Evolutionary conservation across 140 eudicot species (phyloP).

Genomic region (Flaveria floridana): DNA sequence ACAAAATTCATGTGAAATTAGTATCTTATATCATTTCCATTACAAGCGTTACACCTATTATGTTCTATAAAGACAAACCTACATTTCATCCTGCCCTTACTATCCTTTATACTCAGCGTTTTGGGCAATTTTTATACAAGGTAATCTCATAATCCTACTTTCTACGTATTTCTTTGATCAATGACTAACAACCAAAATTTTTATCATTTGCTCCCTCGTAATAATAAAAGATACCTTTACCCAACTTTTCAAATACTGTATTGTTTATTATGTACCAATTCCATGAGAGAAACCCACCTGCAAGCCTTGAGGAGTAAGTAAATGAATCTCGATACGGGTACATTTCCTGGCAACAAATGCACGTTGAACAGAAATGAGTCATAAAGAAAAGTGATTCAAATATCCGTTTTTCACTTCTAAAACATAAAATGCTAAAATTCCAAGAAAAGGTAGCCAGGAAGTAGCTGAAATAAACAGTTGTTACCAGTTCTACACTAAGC

Average conservation of each 20-base stretch:
- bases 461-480: too few relatives aligned
- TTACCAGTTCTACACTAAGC: too few relatives aligned
- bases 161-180: not conserved
- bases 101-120: not conserved
- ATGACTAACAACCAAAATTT: not conserved
- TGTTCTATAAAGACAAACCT: not conserved
- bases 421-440: constrained; percentile 1
- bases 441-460: not conserved
- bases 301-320: constrained; percentile 76
- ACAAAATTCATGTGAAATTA: not conserved
- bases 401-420: not conserved
- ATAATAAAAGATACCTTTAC: too few relatives aligned
- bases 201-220: not conserved
- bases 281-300: constrained; percentile 50
- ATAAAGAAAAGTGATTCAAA: not conserved
- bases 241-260: too few relatives aligned
- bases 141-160: not conserved
- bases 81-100: not conserved
- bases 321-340: constrained; percentile 91
- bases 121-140: not conserved
- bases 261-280: not conserved
- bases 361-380: not conserved
- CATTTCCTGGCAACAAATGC: constrained; percentile 68
- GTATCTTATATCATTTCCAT: not conserved
- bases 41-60: not conserved